phyloP scores from a whole-genome alignment of 1,284 basidiomycete species.

The Boletus albobrunnescens region DNA sequence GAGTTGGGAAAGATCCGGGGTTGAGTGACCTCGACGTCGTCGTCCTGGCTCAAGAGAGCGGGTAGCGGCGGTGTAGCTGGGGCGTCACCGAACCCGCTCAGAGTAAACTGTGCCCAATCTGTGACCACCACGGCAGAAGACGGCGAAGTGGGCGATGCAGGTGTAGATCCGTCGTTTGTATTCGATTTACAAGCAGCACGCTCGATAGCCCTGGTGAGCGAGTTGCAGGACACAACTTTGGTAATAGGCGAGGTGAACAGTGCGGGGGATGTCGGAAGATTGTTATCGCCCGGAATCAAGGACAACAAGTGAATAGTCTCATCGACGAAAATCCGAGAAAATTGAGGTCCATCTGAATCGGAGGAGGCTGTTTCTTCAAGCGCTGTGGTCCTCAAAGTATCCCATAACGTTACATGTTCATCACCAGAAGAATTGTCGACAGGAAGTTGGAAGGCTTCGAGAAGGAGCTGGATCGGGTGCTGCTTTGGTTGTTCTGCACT shows the following conservation, averaged over 20 bases:
- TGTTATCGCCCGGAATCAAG: slow-evolving; percentile 17
- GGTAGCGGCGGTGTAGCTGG: slow-evolving; percentile 46
- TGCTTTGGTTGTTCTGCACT: slow-evolving; percentile 39
- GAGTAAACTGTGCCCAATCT: slow-evolving; percentile 59
- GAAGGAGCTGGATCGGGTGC: slow-evolving; percentile 55
- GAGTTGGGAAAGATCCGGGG: slow-evolving; percentile 34
- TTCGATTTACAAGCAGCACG: background rate
- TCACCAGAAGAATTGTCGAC: slow-evolving; percentile 36
- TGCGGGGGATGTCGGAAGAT: slow-evolving; percentile 17
- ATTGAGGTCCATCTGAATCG: slow-evolving; percentile 28
- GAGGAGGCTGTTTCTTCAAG: slow-evolving; percentile 16
- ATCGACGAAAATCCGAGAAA: slow-evolving; percentile 55
- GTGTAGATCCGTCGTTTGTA: slow-evolving; percentile 8
- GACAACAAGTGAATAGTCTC: slow-evolving; percentile 55
- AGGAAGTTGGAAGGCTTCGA: slow-evolving; percentile 51
- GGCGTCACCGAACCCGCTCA: slow-evolving; percentile 56
- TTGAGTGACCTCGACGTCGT: slow-evolving; percentile 56
- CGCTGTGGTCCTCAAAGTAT: slow-evolving; percentile 43
- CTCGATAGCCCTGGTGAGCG: slow-evolving; percentile 16
- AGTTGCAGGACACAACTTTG: slow-evolving; percentile 18
- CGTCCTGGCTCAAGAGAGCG: slow-evolving; percentile 49
- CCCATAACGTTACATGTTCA: slow-evolving; percentile 49
- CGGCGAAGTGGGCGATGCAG: slow-evolving; percentile 24
- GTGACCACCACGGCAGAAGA: slow-evolving; percentile 27
- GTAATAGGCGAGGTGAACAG: slow-evolving; percentile 23